Conservation (phyloP, 2,329 filamentous ascomycete species). For the Ploettnerulaceae sp. region DNA sequence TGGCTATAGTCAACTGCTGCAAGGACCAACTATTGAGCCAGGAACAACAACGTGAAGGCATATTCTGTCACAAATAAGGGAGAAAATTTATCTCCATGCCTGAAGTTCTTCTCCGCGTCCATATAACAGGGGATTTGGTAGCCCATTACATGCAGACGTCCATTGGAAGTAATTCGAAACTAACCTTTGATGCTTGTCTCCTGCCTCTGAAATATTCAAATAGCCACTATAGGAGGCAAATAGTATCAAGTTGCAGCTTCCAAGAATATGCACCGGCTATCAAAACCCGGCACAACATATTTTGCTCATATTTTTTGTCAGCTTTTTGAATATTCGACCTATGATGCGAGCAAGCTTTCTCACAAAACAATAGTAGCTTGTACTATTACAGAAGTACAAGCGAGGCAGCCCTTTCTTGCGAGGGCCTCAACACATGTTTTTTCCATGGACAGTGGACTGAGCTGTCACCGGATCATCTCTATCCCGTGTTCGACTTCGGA, state of each 20-base stretch:
- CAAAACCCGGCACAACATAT: slow-evolving; percentile 2
- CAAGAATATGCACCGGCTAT: no score
- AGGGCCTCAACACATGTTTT: not conserved
- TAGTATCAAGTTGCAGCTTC: not conserved
- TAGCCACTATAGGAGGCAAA: not conserved
- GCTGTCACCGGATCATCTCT: slow-evolving; percentile 8
- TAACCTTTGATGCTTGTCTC: not conserved
- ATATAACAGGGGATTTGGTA: not conserved
- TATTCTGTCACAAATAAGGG: no score
- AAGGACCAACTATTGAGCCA: no score
- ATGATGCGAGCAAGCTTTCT: no score
- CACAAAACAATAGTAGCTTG: not conserved
- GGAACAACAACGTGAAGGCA: no score
- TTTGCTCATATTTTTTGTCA: slow-evolving; percentile 2
- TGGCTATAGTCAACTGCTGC: no score
- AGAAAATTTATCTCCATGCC: not conserved
- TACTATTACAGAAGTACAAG: slow-evolving; percentile 4
- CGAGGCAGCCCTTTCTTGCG: not conserved
- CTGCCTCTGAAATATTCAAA: not conserved
- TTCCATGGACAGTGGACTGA: no score
- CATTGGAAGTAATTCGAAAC: not conserved
- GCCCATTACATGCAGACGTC: not conserved
- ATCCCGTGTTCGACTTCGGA: not conserved
- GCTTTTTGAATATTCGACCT: not conserved
- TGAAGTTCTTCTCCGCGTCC: not conserved